Evolutionary conservation across 768 basidiomycete species (phyloP).

Genomic region (Clitopilus passeckerianus): DNA sequence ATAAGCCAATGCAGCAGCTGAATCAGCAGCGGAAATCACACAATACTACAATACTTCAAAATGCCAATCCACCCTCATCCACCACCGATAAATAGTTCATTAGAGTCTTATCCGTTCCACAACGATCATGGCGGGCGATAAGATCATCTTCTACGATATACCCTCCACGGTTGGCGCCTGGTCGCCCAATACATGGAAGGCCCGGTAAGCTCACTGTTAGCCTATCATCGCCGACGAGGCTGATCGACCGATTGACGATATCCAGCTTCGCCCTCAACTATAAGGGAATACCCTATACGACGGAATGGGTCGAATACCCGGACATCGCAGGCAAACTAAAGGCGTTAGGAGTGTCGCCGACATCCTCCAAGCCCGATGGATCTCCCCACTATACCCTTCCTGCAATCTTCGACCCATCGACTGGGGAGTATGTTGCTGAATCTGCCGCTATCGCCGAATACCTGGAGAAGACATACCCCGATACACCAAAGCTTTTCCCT

Average conservation of each 20-base stretch:
- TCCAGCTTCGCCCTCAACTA: slow-evolving; percentile 16
- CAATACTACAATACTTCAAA: too few species aligned
- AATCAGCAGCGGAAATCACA: too few species aligned
- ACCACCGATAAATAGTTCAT: neutral
- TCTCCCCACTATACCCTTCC: slow-evolving; percentile 30
- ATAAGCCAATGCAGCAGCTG: too few species aligned
- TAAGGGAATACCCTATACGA: slow-evolving; percentile 29
- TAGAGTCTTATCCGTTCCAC: neutral
- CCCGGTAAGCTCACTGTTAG: neutral
- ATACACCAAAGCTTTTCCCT: slow-evolving; percentile 26
- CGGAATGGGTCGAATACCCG: slow-evolving; percentile 34
- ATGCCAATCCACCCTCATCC: too few species aligned
- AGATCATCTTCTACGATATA: neutral
- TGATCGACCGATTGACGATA: neutral
- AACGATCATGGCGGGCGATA: neutral
- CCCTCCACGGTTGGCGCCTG: neutral
- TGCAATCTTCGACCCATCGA: slow-evolving; percentile 31
- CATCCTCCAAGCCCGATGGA: slow-evolving; percentile 19
- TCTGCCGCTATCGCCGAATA: slow-evolving; percentile 34
- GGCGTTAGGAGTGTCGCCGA: slow-evolving; percentile 24
- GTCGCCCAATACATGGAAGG: neutral
- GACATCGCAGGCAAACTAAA: slow-evolving; percentile 29
- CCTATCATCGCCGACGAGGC: neutral
- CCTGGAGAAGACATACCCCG: slow-evolving; percentile 33
- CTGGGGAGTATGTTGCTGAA: slow-evolving; percentile 24